These are phyloP conservation scores for Neofusicoccum sp. DNA, from an alignment of 2,329 filamentous ascomycete species.

Conservation along the genomic window DNA sequence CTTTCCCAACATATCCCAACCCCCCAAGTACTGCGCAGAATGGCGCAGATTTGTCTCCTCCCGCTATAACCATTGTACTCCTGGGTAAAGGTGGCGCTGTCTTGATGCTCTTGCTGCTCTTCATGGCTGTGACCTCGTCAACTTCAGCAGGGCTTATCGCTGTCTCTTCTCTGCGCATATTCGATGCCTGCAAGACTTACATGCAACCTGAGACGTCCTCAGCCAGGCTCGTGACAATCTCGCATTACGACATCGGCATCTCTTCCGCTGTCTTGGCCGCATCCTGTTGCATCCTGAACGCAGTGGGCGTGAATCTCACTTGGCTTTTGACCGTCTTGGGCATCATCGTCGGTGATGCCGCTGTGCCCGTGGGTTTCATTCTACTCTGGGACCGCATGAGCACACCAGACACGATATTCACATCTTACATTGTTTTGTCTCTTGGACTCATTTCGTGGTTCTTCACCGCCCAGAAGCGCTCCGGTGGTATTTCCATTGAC, in stretches of 20 bases:
- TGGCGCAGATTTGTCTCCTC: conserved; percentile 37
- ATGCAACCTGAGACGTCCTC: conserved; percentile 49
- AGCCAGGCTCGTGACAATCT: conserved; percentile 50
- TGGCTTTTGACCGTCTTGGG: conserved; percentile 58
- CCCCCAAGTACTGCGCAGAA: conserved; percentile 38
- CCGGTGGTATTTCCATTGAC: conserved; percentile 49
- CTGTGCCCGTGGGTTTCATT: conserved; percentile 54
- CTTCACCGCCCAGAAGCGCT: conserved; percentile 46
- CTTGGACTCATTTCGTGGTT: conserved; percentile 56
- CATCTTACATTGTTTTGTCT: conserved; percentile 50
- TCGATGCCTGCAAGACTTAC: conserved; percentile 55
- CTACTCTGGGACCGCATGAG: conserved; percentile 55
- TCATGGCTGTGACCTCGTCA: conserved; percentile 48
- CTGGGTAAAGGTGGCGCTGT: conserved; percentile 42
- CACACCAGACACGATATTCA: conserved; percentile 49
- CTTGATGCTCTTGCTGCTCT: conserved; percentile 38
- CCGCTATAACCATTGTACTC: conserved; percentile 39
- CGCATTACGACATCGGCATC: conserved; percentile 54
- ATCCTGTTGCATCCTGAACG: conserved; percentile 44
- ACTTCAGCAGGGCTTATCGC: conserved; percentile 54
- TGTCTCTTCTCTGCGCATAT: conserved; percentile 54
- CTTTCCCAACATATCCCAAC: conserved; percentile 56
- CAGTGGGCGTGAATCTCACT: conserved; percentile 53
- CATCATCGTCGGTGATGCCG: conserved; percentile 53
- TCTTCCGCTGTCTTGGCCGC: conserved; percentile 52